Evolutionary conservation across 768 basidiomycete genomes (phyloP), one percentile per base, ranked within the genome.

Genomic region (Boletus huronensis): DNA sequence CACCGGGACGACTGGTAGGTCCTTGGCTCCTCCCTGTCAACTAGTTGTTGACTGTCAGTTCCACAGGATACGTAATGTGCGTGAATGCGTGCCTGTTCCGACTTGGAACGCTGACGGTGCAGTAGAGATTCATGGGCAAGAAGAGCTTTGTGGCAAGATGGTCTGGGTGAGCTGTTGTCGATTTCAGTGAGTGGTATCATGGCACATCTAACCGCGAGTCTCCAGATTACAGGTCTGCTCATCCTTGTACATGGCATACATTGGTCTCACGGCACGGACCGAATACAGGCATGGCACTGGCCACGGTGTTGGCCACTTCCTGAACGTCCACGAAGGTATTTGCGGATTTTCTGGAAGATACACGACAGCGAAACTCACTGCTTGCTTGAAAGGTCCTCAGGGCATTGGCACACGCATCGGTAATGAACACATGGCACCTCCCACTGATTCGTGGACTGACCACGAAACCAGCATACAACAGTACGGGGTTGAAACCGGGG

Each of bases 231-330:
- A 76, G 82, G 82, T 83, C 58, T 53, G 64, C 48, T 23, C 19
- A 25, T 56, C 38, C 39, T 45, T 40, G 8, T 45, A 10, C 21
- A 31, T 19, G 21, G 1, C 28, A 21, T 21, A 35, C n/a, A 14
- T 49, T 3, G 28, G 39, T 50, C 35, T 53, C n/a, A 56, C 34
- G 16, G 38, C 50, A 50, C 41, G 59, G 52, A 40, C 32, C 31
- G 35, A 34, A 58, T 39, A 7, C 49, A 88, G 93, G 55, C 94
- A 97, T 58, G 90, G 92, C 5, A 97, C 95, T 19, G 93, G 93
- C 0, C 96, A 98, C 62, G 96, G 97, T 32, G 89, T 99, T 31
- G 96, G 96, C 0, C 87, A 90, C 60, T 98, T 88, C 74, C 72
- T 98, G 50, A 97, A 97, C 57, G 95, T 98, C 0, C 95, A 98